These are phyloP conservation scores for Haplosporangium gracile DNA, from an alignment of 192 early-diverging fungal species.

Conservation along the genomic window DNA sequence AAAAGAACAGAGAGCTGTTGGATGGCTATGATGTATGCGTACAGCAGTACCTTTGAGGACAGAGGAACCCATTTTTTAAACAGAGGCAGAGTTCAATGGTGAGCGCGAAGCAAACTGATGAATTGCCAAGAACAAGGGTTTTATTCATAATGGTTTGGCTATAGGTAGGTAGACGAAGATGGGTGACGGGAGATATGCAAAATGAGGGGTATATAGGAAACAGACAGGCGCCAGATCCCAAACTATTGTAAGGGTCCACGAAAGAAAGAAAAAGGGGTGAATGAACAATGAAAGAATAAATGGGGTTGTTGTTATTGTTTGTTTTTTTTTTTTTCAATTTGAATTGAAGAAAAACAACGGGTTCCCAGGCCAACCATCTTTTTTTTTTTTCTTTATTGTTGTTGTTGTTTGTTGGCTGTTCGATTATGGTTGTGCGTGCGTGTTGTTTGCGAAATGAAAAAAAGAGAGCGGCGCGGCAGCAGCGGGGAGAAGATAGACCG, in stretches of 20 bases:
- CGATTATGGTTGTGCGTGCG: neutral
- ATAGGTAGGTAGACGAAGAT: too few species aligned
- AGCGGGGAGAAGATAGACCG: neutral
- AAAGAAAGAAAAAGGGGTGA: neutral
- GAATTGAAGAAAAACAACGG: neutral
- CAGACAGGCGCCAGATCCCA: neutral
- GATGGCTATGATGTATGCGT: neutral
- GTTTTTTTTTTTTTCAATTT: neutral
- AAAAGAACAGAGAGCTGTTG: neutral
- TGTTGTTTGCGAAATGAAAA: slow-evolving; percentile 3
- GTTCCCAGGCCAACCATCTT: slow-evolving; percentile 8
- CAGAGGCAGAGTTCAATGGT: neutral
- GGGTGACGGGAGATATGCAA: neutral
- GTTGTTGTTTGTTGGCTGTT: too few species aligned
- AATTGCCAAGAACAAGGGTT: neutral
- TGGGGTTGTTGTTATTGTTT: neutral
- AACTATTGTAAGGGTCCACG: neutral
- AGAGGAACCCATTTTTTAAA: neutral
- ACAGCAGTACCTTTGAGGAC: neutral
- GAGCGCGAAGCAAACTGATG: neutral
- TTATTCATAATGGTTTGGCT: too few species aligned
- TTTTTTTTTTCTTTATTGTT: neutral
- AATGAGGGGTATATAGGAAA: neutral
- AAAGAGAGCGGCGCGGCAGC: slow-evolving; percentile 4
- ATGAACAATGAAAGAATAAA: neutral